Evolutionary conservation across 2,329 filamentous ascomycete genomes (phyloP).

Genomic region (Podosphaera leucotricha): DNA sequence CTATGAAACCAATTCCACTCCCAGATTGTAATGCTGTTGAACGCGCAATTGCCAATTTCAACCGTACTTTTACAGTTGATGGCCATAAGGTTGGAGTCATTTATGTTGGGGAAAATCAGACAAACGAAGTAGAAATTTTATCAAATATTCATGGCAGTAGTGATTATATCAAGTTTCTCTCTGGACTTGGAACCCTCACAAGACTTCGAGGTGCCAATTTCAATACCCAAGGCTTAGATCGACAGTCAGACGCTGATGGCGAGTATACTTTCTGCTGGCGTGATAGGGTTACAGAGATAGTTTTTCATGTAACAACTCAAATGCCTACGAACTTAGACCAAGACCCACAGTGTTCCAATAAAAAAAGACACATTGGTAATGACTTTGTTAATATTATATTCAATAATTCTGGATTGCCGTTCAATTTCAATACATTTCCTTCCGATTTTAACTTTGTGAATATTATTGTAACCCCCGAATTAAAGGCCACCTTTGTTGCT

Average conservation of each 20-base stretch:
- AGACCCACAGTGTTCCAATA: slow-evolving; percentile 54
- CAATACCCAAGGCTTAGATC: slow-evolving; percentile 82
- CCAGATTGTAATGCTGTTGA: slow-evolving; percentile 30
- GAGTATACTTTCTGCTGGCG: slow-evolving; percentile 84
- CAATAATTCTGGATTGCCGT: slow-evolving; percentile 82
- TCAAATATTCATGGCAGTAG: slow-evolving; percentile 66
- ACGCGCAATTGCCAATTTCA: slow-evolving; percentile 59
- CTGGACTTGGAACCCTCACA: slow-evolving; percentile 59
- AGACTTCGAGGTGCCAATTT: slow-evolving; percentile 62
- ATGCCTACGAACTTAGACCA: slow-evolving; percentile 74
- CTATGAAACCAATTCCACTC: slow-evolving; percentile 47
- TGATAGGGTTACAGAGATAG: slow-evolving; percentile 79
- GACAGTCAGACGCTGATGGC: slow-evolving; percentile 54
- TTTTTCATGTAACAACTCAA: slow-evolving; percentile 89
- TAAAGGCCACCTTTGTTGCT: slow-evolving; percentile 51
- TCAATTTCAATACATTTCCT: slow-evolving; percentile 75
- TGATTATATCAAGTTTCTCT: slow-evolving; percentile 71
- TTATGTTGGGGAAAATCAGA: slow-evolving; percentile 77
- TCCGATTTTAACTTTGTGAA: slow-evolving; percentile 94
- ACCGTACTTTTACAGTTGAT: slow-evolving; percentile 73
- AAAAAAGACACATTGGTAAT: slow-evolving; percentile 91
- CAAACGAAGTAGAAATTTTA: slow-evolving; percentile 59
- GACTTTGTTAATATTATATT: slow-evolving; percentile 97
- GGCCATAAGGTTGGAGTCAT: slow-evolving; percentile 90
- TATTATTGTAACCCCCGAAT: slow-evolving; percentile 82